Evolutionary conservation across 805 yeast genomes (phyloP).

Genomic region (Candida piceae): DNA sequence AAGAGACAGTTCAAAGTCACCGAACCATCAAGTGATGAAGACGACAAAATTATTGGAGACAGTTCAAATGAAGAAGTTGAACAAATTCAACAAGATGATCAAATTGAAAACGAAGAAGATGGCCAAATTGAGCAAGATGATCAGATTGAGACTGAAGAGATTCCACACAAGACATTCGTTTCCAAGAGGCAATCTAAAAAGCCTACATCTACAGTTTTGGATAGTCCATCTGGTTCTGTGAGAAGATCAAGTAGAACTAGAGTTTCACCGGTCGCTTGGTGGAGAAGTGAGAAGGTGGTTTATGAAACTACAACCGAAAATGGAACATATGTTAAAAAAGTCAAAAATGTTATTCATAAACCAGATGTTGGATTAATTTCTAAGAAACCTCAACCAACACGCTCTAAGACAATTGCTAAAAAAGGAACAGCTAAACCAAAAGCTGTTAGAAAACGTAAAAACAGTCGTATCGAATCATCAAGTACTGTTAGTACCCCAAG

Average conservation of each 20-base stretch:
- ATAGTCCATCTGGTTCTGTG: constrained; percentile 33
- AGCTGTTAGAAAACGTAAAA: too few relatives aligned
- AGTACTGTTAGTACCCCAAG: background rate
- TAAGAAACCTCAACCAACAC: background rate
- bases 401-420: too few relatives aligned
- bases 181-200: too few relatives aligned
- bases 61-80: background rate
- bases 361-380: constrained; percentile 31
- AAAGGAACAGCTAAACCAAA: too few relatives aligned
- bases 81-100: background rate
- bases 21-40: constrained; percentile 5
- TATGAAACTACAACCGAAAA: constrained; percentile 43
- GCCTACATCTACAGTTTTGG: too few relatives aligned
- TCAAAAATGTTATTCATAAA: constrained; percentile 53
- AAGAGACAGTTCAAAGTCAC: constrained; percentile 13
- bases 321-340: constrained; percentile 49
- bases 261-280: constrained; percentile 70
- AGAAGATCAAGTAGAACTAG: constrained; percentile 64
- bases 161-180: too few relatives aligned
- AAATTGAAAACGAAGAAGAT: too few relatives aligned
- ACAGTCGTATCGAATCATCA: background rate
- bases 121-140: constrained; percentile 9
- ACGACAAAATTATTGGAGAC: constrained; percentile 4
- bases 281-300: constrained; percentile 77
- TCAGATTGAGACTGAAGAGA: too few relatives aligned